These are phyloP conservation scores for Pestalotiopsis sp. DNA, from an alignment of 2,329 filamentous ascomycete species.

Conservation along the genomic window DNA sequence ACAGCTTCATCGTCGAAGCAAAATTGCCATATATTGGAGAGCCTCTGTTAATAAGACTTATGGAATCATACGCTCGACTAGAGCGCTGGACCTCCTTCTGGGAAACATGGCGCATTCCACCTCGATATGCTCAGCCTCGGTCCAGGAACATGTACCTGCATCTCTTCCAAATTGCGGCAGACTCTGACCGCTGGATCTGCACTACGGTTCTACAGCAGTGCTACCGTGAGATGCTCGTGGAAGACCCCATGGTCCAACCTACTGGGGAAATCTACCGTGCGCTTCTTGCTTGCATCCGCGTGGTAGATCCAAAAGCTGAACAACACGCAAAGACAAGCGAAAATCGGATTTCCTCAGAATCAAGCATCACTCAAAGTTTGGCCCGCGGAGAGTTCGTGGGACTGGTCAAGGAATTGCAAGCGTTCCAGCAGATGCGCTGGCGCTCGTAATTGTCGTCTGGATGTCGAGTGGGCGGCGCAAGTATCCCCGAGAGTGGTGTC, in stretches of 20 bases:
- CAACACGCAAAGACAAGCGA: conserved; percentile 27
- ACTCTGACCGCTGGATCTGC: conserved; percentile 46
- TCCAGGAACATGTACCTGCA: conserved; percentile 56
- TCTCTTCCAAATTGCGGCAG: conserved; percentile 52
- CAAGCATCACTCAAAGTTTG: conserved; percentile 10
- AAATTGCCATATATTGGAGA: conserved; percentile 40
- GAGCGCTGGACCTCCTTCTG: conserved; percentile 60
- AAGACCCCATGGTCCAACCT: conserved; percentile 51
- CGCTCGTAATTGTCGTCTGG: not conserved
- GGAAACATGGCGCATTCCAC: conserved; percentile 59
- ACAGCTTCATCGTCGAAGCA: conserved; percentile 43
- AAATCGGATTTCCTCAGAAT: conserved; percentile 7
- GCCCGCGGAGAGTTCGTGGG: conserved; percentile 34
- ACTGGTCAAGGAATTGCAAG: conserved; percentile 24
- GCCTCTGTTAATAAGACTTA: conserved; percentile 40
- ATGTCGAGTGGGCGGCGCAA: not conserved
- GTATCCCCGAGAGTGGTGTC: not conserved
- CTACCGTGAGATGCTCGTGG: conserved; percentile 61
- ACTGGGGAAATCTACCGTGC: conserved; percentile 45
- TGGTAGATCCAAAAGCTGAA: conserved; percentile 56
- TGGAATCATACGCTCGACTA: conserved; percentile 48
- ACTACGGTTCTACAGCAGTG: conserved; percentile 52
- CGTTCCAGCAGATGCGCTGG: not conserved
- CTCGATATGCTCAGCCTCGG: conserved; percentile 51
- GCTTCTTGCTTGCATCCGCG: conserved; percentile 55